Conservation (phyloP, 2,329 filamentous ascomycete genomes). For the Clarireedia sp. region DNA sequence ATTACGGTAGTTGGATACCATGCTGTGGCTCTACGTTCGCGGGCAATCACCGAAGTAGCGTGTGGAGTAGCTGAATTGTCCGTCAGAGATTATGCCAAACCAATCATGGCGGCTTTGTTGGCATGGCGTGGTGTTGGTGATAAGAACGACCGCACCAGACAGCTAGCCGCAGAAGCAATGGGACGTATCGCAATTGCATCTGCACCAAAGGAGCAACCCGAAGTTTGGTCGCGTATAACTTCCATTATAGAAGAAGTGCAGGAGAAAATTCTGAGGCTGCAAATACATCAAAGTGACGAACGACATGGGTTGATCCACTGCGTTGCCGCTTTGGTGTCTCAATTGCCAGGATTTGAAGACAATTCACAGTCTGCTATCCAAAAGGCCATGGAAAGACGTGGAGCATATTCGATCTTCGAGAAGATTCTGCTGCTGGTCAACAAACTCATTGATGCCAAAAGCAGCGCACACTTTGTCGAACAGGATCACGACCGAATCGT, state of each 20-base stretch:
- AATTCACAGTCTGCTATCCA: not conserved
- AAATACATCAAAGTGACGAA: constrained; percentile 54
- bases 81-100: constrained; percentile 32
- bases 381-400: not conserved
- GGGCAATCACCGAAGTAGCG: constrained; percentile 73
- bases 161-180: constrained; percentile 63
- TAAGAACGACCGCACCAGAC: constrained; percentile 63
- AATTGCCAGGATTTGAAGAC: not conserved
- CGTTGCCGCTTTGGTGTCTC: not conserved
- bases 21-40: constrained; percentile 76
- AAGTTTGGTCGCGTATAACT: not conserved
- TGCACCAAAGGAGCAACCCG: not conserved
- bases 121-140: constrained; percentile 87
- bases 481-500: constrained; percentile 35
- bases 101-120: constrained; percentile 42
- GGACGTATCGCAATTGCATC: not conserved
- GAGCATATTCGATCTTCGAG: not conserved
- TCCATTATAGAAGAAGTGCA: constrained; percentile 10
- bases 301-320: constrained; percentile 57
- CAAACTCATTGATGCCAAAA: not conserved
- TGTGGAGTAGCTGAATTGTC: constrained; percentile 59
- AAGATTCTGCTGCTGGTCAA: not conserved
- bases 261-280: constrained; percentile 9
- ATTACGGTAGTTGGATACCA: constrained; percentile 93
- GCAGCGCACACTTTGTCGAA: not conserved